Percentiles rank a stretch among this genome's conserved stretches.
Conservation (phyloP, 2,329 filamentous ascomycete genomes). For the Penicillium palitans region DNA sequence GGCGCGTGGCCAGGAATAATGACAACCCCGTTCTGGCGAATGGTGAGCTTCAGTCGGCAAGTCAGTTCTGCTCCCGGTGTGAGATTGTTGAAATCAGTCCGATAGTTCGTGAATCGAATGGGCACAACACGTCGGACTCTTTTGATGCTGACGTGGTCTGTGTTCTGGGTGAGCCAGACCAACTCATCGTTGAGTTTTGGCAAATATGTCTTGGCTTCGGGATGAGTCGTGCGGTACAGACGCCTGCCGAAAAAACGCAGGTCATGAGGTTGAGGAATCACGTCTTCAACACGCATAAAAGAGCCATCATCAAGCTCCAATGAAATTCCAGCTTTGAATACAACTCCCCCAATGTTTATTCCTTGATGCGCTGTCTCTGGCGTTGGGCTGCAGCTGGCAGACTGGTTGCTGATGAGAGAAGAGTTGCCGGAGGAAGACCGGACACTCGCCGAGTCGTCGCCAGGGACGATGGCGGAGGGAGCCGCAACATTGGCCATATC, state of each 20-base stretch:
- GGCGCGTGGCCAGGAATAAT: not conserved
- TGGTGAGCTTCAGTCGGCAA: constrained; percentile 36
- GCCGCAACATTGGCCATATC: not conserved
- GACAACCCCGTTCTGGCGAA: constrained; percentile 8
- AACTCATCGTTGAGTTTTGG: constrained; percentile 48
- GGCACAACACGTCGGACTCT: constrained; percentile 45
- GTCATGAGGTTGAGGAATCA: constrained; percentile 31
- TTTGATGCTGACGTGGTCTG: constrained; percentile 43
- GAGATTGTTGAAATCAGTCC: constrained; percentile 24
- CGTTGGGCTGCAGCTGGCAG: not conserved
- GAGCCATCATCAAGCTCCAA: constrained; percentile 41
- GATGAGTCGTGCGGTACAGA: constrained; percentile 34
- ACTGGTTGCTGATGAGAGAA: not conserved
- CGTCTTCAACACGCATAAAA: constrained; percentile 44
- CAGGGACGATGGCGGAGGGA: not conserved
- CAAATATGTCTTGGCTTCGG: constrained; percentile 37
- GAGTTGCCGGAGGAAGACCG: not conserved
- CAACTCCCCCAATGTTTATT: constrained; percentile 19
- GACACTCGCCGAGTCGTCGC: not conserved
- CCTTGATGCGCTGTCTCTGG: constrained; percentile 9
- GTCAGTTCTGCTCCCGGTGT: constrained; percentile 26
- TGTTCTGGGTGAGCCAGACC: constrained; percentile 43
- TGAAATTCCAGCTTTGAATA: constrained; percentile 31
- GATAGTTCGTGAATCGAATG: constrained; percentile 58
- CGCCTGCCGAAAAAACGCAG: constrained; percentile 43